Percentiles rank a stretch among this genome's conserved stretches.
Evolutionary conservation across 352 stramenopile genomes (phyloP).

Genomic region (Phytophthora aleatoria): DNA sequence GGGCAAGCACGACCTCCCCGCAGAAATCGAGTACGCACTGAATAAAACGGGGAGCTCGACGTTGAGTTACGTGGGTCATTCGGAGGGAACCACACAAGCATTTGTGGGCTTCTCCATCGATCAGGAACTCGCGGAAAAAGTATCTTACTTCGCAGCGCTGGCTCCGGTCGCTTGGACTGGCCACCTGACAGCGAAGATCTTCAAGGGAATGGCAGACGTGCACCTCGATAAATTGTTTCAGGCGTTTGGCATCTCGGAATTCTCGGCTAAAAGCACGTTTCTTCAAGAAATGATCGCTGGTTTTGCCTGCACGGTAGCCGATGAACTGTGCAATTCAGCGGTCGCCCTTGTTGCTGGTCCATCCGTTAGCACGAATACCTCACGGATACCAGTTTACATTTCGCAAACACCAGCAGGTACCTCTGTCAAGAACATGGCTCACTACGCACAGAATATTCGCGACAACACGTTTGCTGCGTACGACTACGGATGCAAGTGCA

Average conservation of each 20-base stretch:
- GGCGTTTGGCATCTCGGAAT: conserved; percentile 44
- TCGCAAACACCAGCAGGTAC: conserved; percentile 55
- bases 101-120: conserved; percentile 56
- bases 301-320: conserved; percentile 40
- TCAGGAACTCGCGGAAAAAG: conserved; percentile 49
- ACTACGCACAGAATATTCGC: conserved; percentile 57
- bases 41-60: conserved; percentile 31
- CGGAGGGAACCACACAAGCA: conserved; percentile 53
- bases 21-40: conserved; percentile 50
- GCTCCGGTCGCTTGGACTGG: conserved; percentile 47
- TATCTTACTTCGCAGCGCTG: conserved; percentile 57
- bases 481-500: conserved; percentile 57
- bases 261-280: conserved; percentile 35
- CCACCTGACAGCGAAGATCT: conserved; percentile 38
- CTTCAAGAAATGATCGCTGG: conserved; percentile 40
- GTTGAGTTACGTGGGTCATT: conserved; percentile 54
- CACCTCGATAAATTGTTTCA: conserved; percentile 45
- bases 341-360: conserved; percentile 43
- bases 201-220: conserved; percentile 32
- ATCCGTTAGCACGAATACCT: conserved; percentile 50
- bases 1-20: conserved; percentile 54
- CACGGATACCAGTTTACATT: conserved; percentile 55
- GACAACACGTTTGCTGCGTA: conserved; percentile 50
- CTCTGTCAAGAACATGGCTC: conserved; percentile 60
- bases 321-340: conserved; percentile 38